phyloP scores from a whole-genome alignment of 176 grass and related monocot genomes.

The Eleusine coracana region DNA sequence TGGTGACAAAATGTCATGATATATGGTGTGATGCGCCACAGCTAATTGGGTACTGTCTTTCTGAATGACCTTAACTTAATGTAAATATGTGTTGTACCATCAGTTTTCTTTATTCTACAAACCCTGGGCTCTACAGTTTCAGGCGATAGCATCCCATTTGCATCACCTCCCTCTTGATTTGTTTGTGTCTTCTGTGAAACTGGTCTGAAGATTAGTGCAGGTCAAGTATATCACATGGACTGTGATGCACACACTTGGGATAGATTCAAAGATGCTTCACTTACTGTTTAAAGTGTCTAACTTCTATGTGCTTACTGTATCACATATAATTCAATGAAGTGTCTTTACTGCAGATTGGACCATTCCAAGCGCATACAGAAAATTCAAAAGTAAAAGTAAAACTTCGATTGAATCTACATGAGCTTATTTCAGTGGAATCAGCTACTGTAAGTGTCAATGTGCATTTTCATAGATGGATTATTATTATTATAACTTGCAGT shows the following conservation, averaged over 20 bases:
- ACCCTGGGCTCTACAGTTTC: constrained; percentile 10
- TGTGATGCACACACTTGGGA: constrained; percentile 4
- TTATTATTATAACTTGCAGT: constrained; percentile 24
- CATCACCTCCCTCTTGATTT: not conserved
- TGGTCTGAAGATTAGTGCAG: constrained; percentile 23
- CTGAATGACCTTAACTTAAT: not conserved
- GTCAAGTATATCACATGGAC: not conserved
- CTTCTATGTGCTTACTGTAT: constrained; percentile 23
- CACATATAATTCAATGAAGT: constrained; percentile 28
- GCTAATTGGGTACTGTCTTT: not conserved
- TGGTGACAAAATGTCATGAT: not conserved
- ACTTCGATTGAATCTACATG: constrained; percentile 91
- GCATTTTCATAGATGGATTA: constrained; percentile 21
- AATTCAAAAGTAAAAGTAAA: constrained; percentile 85
- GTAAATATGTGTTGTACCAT: constrained; percentile 6
- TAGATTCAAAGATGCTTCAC: constrained; percentile 31
- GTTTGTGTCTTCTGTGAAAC: not conserved
- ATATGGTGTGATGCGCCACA: not conserved
- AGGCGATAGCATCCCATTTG: not conserved
- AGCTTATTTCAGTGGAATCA: constrained; percentile 83
- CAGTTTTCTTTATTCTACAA: not conserved
- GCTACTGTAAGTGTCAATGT: constrained; percentile 67
- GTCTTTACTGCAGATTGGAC: constrained; percentile 70
- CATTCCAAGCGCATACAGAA: constrained; percentile 68
- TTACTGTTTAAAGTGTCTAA: constrained; percentile 13